A percentile compares a stretch with the other conserved stretches of the same genome.
Conservation (phyloP, 345 rosid genomes). For the Acer saccharum region DNA sequence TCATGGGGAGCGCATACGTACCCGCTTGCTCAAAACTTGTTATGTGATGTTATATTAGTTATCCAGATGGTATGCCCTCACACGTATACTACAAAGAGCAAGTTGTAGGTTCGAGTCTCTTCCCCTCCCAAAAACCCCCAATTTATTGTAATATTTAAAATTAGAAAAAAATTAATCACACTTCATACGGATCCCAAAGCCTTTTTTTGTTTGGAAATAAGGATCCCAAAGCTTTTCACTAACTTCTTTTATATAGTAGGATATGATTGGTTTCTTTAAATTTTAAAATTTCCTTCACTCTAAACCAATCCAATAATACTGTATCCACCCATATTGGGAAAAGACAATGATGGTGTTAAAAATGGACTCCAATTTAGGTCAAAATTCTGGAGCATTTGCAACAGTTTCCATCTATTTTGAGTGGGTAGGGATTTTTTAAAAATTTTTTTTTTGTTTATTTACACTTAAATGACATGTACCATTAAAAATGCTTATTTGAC, state of each 20-base stretch:
- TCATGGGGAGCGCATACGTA: too few relatives aligned
- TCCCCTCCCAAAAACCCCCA: fast-evolving
- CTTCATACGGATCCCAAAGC: too few relatives aligned
- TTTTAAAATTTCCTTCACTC: slow-evolving; percentile 9
- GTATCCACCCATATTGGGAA: background rate
- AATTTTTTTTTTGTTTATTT: background rate
- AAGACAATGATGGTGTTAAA: slow-evolving; percentile 13
- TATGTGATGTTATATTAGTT: background rate
- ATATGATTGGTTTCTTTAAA: background rate
- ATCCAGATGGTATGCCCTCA: background rate
- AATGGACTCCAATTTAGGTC: slow-evolving; percentile 11
- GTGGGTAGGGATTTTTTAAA: background rate
- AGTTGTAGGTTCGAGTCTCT: too few relatives aligned
- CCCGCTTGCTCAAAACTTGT: background rate
- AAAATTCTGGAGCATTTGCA: background rate
- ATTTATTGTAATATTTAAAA: background rate
- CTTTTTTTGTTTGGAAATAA: too few relatives aligned
- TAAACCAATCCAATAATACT: slow-evolving; percentile 16
- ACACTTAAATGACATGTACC: background rate
- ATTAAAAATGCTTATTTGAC: background rate
- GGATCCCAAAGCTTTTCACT: background rate
- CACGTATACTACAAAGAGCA: too few relatives aligned
- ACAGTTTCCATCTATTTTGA: background rate
- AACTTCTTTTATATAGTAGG: background rate
- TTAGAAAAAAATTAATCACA: background rate